These are phyloP conservation scores for Hypoxylon sp. DNA, from an alignment of 2,329 filamentous ascomycete genomes.

Conservation along the genomic window DNA sequence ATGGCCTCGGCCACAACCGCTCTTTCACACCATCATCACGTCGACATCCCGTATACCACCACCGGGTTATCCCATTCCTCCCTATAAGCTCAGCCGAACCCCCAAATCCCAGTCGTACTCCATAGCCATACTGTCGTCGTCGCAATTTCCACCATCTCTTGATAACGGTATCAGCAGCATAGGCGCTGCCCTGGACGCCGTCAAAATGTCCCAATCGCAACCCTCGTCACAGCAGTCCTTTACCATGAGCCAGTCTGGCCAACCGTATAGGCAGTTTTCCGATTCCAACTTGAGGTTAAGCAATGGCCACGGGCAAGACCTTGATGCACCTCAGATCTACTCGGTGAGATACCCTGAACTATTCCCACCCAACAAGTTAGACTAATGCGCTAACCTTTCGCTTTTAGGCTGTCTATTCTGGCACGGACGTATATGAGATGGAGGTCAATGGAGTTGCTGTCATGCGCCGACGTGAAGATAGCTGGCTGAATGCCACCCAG, in stretches of 20 bases:
- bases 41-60: slow-evolving; percentile 15
- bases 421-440: slow-evolving; percentile 98
- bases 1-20: slow-evolving; percentile 59
- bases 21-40: slow-evolving; percentile 51
- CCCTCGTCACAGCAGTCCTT: slow-evolving; percentile 70
- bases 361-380: slow-evolving; percentile 17
- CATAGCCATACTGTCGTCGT: slow-evolving; percentile 26
- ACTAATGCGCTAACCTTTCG: slow-evolving; percentile 39
- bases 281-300: slow-evolving; percentile 56
- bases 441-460: slow-evolving; percentile 93
- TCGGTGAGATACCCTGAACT: slow-evolving; percentile 62
- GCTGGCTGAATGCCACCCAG: slow-evolving; percentile 98
- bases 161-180: slow-evolving; percentile 43
- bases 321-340: slow-evolving; percentile 71
- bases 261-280: slow-evolving; percentile 60
- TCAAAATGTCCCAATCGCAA: slow-evolving; percentile 64
- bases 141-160: slow-evolving; percentile 31
- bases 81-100: slow-evolving; percentile 27
- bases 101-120: slow-evolving; percentile 36
- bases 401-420: slow-evolving; percentile 86
- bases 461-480: slow-evolving; percentile 95
- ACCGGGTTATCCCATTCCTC: slow-evolving; percentile 30
- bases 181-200: slow-evolving; percentile 49
- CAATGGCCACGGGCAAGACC: slow-evolving; percentile 50
- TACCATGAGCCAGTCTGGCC: slow-evolving; percentile 67